Conservation (phyloP, 2,329 filamentous ascomycete genomes). For the Microsporum canis region DNA sequence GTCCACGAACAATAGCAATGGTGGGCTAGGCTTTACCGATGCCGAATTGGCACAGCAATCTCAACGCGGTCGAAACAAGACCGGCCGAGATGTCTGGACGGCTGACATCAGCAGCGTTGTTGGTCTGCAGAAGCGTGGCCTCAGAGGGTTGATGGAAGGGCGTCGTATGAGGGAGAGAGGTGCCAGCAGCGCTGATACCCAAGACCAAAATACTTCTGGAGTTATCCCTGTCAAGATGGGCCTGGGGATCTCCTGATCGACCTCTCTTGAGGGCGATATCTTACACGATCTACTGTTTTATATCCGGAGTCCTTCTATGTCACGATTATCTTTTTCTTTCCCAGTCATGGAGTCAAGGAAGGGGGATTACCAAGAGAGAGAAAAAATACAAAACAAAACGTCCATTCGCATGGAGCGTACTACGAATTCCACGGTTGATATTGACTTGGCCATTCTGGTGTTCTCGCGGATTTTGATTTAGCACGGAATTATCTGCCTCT, state of each 20-base stretch:
- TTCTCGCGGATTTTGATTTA: not conserved
- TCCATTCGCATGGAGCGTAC: not conserved
- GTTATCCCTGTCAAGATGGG: not conserved
- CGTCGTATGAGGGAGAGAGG: slow-evolving; percentile 53
- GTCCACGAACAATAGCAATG: slow-evolving; percentile 29
- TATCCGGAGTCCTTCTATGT: not conserved
- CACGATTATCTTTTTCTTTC: not conserved
- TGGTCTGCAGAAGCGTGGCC: slow-evolving; percentile 82
- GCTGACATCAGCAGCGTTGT: slow-evolving; percentile 72
- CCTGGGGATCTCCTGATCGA: slow-evolving; percentile 5
- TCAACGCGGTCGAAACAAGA: slow-evolving; percentile 24
- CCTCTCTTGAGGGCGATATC: not conserved
- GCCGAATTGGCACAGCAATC: slow-evolving; percentile 18
- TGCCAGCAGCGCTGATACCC: slow-evolving; percentile 22
- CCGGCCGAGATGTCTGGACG: slow-evolving; percentile 59
- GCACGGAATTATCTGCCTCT: not conserved
- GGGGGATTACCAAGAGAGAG: not conserved
- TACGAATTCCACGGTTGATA: not conserved
- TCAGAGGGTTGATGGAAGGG: slow-evolving; percentile 91
- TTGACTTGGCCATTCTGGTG: not conserved
- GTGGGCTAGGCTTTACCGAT: slow-evolving; percentile 22
- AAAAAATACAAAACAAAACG: not conserved
- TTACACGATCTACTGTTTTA: not conserved
- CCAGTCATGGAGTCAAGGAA: not conserved
- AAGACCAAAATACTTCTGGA: slow-evolving; percentile 16